A percentile compares a stretch with the other conserved stretches of the same genome.
phyloP scores from a whole-genome alignment of 1,284 basidiomycete genomes.

The Salmacisia buchloeana region DNA sequence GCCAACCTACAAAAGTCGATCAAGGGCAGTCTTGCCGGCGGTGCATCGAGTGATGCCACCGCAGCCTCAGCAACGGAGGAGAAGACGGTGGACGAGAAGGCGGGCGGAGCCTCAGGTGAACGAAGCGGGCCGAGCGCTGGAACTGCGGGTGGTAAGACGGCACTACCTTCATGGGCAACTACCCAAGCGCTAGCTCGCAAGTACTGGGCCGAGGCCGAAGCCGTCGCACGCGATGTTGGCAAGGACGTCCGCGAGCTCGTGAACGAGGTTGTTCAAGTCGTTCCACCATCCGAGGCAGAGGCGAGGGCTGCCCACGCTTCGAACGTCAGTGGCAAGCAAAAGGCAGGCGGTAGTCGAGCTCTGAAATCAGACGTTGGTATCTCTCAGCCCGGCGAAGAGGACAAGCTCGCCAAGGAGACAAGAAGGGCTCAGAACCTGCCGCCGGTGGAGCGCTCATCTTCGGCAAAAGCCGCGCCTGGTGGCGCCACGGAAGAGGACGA shows the following conservation, averaged over 20 bases:
- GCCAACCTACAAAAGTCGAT: conserved; percentile 27
- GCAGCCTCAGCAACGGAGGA: neutral
- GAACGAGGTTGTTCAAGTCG: conserved; percentile 33
- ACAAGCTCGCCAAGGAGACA: conserved; percentile 1
- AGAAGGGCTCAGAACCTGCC: neutral
- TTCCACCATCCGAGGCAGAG: conserved; percentile 26
- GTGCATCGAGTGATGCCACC: neutral
- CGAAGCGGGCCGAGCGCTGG: too few species aligned
- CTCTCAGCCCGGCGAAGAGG: neutral
- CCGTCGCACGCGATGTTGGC: conserved; percentile 31
- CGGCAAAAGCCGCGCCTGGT: neutral
- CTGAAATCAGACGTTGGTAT: neutral
- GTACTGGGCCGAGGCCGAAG: conserved; percentile 32
- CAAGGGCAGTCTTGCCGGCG: conserved; percentile 12
- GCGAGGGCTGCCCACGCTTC: too few species aligned
- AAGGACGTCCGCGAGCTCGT: conserved; percentile 36
- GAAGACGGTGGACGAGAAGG: neutral
- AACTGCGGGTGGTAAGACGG: too few species aligned
- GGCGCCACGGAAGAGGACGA: conserved; percentile 22
- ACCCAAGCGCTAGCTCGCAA: conserved; percentile 30
- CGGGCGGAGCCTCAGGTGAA: too few species aligned
- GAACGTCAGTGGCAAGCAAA: too few species aligned
- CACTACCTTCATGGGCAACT: neutral
- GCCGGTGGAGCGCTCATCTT: neutral
- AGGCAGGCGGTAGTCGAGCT: neutral